Conservation (phyloP, 2,329 filamentous ascomycete genomes). For the Fusarium sp. region DNA sequence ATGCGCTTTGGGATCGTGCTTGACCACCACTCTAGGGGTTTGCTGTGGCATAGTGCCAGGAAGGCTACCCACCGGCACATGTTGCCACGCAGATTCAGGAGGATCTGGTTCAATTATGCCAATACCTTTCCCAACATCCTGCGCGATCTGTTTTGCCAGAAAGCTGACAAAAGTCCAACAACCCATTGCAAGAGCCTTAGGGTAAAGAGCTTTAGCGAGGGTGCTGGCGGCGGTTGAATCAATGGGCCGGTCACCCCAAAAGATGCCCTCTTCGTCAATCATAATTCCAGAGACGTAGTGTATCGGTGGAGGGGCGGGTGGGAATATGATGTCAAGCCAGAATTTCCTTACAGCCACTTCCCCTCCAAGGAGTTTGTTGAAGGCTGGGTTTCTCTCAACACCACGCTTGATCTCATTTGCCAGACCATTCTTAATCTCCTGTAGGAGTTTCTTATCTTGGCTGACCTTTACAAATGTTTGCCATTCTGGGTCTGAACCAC, state of each 20-base stretch:
- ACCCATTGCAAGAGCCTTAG: constrained; percentile 62
- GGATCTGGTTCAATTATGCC: constrained; percentile 52
- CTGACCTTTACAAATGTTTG: constrained; percentile 68
- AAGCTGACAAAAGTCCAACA: constrained; percentile 64
- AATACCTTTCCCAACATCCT: constrained; percentile 57
- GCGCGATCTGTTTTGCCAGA: constrained; percentile 58
- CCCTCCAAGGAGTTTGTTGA: constrained; percentile 59
- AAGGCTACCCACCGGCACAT: constrained; percentile 43
- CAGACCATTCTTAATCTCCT: constrained; percentile 56
- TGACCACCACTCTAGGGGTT: constrained; percentile 40
- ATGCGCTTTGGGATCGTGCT: constrained; percentile 40
- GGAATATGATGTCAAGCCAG: constrained; percentile 73
- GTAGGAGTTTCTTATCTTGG: constrained; percentile 60
- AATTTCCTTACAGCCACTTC: constrained; percentile 60
- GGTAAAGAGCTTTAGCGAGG: constrained; percentile 63
- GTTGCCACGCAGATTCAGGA: constrained; percentile 49
- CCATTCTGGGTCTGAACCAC: constrained; percentile 71
- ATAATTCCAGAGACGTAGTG: constrained; percentile 67
- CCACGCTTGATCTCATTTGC: constrained; percentile 50
- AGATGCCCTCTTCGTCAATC: constrained; percentile 61
- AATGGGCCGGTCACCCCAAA: constrained; percentile 60
- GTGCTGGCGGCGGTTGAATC: constrained; percentile 59
- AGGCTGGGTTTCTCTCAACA: constrained; percentile 55
- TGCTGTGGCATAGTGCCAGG: constrained; percentile 41
- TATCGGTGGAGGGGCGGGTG: constrained; percentile 66